Base-by-base conservation (phyloP, 768 basidiomycete species). In the Dioszegia aurantiaca region DNA sequence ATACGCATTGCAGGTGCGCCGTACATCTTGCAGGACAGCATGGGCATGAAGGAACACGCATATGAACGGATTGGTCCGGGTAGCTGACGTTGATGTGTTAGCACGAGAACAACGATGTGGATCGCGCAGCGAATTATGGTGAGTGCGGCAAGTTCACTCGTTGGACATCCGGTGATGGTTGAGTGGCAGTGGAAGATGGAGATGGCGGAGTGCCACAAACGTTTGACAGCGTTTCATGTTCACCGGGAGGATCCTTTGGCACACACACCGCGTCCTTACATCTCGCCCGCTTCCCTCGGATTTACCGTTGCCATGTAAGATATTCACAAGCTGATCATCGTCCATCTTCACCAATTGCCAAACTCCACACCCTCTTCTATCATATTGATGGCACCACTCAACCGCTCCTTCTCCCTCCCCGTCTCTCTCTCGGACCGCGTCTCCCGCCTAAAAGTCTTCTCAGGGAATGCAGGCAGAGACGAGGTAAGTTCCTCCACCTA, bases 61-160 rank as follows among this genome's bases (percentile, higher is more conserved):
- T 21, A 3, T 23, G 19, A 36, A 28, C 12, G 30, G 23, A 21
- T 36, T 26, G 21, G 37, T 14, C 24, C 10, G 14, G 33, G 33
- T 6, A 44, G 39, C 59, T 61, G 33, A 55, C 45, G 30, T 21
- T 8, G 31, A 28, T n/a, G 33, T 10, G 16, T 47, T 59, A 75
- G 73, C 68, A 62, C 46, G 63, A 58, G 11, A 64, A 65, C 19
- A 70, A 70, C 31, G 60, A 77, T 65, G 59, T 72, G 19, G 60
- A 62, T 16, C 59, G 57, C 49, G 76, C 76, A 23, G 76, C 76
- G 14, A 65, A 74, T 55, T 73, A 72, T 67, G 74, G 76, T 77
- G 66, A 73, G 76, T 72, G 12, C 5, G 45, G 14, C 40, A 16
- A 42, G 36, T 17, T 39, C 5, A 10, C 4, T 26, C 9, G 4